Evolutionary conservation across 163 green algal genomes (phyloP), one percentile per base, ranked within the genome.

Genomic region (Picocystis sp.): DNA sequence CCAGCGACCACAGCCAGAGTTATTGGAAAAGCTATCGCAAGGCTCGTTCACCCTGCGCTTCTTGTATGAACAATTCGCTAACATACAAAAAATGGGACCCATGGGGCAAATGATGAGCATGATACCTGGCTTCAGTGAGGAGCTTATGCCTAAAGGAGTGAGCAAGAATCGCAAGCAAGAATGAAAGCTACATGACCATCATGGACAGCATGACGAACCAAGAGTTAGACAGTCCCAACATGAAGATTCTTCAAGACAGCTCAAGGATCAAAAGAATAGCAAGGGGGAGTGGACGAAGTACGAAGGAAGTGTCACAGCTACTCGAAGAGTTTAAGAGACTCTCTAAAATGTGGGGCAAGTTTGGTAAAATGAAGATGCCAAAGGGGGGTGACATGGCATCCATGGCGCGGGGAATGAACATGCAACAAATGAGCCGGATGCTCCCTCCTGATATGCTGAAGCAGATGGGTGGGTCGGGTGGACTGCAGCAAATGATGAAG

Each of bases 51-150:
- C 70, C 14, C 82, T 95, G 76, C 74, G 83, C 33, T 87, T 96
- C 55, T 75, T 98, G 60, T 86, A 89, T 52, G 88, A 97, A 58
- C 86, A 96, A 76, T 93, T 95, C 64, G 65, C 86, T 52, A 89
- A 86, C 66, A 86, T 98, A 55, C 67, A 87, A 56, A 89, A 92
- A 66, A 91, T 98, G 80, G 89, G 89, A 5, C 89, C 89, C n/a
- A 85, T 98, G 59, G 77, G 71, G 42, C 71, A 91, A 76, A 79
- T 98, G 47, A 96, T 98, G 89, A 71, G 57, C 47, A 96, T 96
- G 86, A 86, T 98, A 48, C 90, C 90, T 1, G 88, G 88, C 23
- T 84, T 98, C n/a, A 58, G 25, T 21, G 33, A 56, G 14, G 64
- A 73, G 22, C 41, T 73, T 12, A 60, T 87, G 52, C 65, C 64